Evolutionary conservation across 2,329 filamentous ascomycete species (phyloP).

Genomic region (Aspergillus awamori): DNA sequence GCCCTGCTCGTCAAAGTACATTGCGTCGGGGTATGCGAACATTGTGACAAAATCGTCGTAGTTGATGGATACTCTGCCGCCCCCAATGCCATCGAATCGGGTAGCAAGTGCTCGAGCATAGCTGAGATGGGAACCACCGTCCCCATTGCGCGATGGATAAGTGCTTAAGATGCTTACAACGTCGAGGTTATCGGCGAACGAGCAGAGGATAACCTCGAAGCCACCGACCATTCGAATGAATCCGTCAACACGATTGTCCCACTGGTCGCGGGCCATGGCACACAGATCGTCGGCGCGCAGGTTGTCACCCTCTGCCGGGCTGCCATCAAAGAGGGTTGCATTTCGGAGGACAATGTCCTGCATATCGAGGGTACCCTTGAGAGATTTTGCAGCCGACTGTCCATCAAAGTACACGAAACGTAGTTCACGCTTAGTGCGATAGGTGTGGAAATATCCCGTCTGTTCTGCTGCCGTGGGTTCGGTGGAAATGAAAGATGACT

Average conservation of each 20-base stretch:
- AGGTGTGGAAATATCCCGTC: not conserved
- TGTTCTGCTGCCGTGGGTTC: not conserved
- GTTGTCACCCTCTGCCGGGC: not conserved
- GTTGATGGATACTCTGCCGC: not conserved
- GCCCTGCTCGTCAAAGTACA: not conserved
- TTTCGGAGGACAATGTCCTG: not conserved
- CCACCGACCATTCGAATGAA: constrained; percentile 3
- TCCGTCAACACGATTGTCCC: not conserved
- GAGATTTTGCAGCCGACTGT: not conserved
- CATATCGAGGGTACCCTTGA: not conserved
- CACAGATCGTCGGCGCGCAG: not conserved
- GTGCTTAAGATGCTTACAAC: not conserved
- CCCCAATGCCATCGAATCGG: not conserved
- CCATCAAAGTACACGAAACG: not conserved
- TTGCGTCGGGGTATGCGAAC: not conserved
- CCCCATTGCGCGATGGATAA: not conserved
- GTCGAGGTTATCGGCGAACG: not conserved
- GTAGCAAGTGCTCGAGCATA: not conserved
- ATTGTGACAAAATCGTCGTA: not conserved
- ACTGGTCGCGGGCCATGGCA: not conserved
- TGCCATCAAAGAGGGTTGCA: not conserved
- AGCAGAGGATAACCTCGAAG: not conserved
- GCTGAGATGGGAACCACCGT: not conserved
- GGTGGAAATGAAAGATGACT: not conserved
- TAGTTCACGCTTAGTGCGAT: not conserved